phyloP scores from a whole-genome alignment of 2,329 filamentous ascomycete genomes.

The Nothomitra cinnamomea region DNA sequence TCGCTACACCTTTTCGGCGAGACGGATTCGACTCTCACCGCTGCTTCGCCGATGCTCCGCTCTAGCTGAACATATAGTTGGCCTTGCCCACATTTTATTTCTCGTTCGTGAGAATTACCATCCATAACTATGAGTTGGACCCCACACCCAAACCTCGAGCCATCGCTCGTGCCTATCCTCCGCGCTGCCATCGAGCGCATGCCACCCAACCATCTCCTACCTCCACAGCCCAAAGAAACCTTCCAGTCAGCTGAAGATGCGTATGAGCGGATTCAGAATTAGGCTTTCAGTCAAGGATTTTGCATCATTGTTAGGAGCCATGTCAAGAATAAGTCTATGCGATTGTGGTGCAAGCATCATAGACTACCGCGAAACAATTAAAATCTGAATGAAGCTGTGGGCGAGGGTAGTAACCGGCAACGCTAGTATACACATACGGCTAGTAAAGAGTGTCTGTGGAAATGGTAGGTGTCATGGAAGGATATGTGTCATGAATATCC shows the following conservation, averaged over 20 bases:
- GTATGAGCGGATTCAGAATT: background rate
- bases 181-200: background rate
- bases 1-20: background rate
- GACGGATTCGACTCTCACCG: background rate
- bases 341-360: background rate
- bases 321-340: background rate
- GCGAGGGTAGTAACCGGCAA: background rate
- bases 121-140: background rate
- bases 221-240: background rate
- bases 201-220: background rate
- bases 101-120: background rate
- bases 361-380: background rate
- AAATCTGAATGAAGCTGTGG: background rate
- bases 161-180: background rate
- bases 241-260: background rate
- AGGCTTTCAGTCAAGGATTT: background rate
- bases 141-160: background rate
- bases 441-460: background rate
- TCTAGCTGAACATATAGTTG: background rate
- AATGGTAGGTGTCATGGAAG: background rate
- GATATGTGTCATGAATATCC: too few relatives aligned
- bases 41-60: background rate
- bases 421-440: background rate
- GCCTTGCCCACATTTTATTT: background rate
- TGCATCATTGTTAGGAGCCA: background rate